Base-by-base conservation (phyloP, 2,329 filamentous ascomycete genomes). In the Arachnomyces sp. region DNA sequence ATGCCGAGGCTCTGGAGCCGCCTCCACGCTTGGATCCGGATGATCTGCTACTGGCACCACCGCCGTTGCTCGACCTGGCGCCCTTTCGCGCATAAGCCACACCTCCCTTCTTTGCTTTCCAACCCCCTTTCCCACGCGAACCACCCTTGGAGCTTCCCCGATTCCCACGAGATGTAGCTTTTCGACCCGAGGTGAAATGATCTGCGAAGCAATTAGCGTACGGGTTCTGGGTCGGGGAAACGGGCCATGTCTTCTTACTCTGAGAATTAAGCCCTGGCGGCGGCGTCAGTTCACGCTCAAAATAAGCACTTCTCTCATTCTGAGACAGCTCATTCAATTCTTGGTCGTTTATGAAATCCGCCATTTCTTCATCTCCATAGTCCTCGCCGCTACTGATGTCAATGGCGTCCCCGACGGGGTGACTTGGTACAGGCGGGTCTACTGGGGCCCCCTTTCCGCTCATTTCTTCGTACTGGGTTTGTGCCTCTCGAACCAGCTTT, bases 351-450 rank as follows among this genome's bases (percentile, higher is more conserved):
- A 30, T 34, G 14, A 34, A 34, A 16, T 34, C 32, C 4, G n/a
- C 48, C 44, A 36, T 43, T 47, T 47, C 58, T 18, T 56, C 55
- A 42, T 57, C 57, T 46, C 50, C 56, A 41, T 58, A 59, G 20
- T 40, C 25, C 30, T 57, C 58, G 5, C 69, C 65, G 32, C 63
- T 66, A 35, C 60, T 64, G 38, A 67, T 56, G 39, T 61, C 63
- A 45, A 68, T 60, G 37, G 65, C 65, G 44, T 67, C 70, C 40
- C 64, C 62, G 37, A 69, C 66, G 31, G 69, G 67, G 7, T 59
- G 64, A 45, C 67, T 64, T 16, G 60, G 61, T 15, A 67, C 57
- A 54, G 63, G 40, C 30, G 71, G 71, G 46, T 77, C 74, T 2
- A 67, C 70, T 20, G 66, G 53, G 3, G 61, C 57, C 11, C 59